Conservation (phyloP, 139 green algal genomes). For the Micractinium sp. region DNA sequence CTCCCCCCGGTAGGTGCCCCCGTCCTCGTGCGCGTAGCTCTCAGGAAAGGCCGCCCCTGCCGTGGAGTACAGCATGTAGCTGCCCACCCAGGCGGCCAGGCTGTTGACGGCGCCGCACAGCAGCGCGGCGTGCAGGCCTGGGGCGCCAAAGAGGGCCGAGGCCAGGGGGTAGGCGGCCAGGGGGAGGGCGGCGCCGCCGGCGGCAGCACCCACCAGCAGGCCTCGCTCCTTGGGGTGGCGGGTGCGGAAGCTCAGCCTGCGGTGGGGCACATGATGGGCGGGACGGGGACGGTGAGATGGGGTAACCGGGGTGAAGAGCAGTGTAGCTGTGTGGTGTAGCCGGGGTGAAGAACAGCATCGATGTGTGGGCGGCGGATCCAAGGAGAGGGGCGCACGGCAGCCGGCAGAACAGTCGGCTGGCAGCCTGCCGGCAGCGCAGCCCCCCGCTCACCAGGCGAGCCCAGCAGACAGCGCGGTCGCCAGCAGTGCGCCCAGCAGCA, state of each 20-base stretch:
- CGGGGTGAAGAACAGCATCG: not conserved
- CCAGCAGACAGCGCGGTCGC: not conserved
- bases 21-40: constrained; percentile 75
- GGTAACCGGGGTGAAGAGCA: not conserved
- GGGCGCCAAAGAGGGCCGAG: constrained; percentile 26
- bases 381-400: not conserved
- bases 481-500: not conserved
- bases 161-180: constrained; percentile 37
- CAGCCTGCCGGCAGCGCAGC: not conserved
- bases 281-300: not conserved
- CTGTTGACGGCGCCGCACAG: constrained; percentile 37
- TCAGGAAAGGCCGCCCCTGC: constrained; percentile 71
- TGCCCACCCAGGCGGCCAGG: constrained; percentile 46
- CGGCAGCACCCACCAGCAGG: constrained; percentile 37
- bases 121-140: constrained; percentile 47
- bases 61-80: constrained; percentile 59
- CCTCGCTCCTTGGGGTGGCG: constrained; percentile 47
- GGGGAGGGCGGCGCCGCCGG: constrained; percentile 31
- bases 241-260: constrained; percentile 18
- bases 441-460: constrained; percentile 17
- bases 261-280: not conserved
- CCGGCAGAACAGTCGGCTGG: too few relatives aligned
- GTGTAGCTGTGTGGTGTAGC: not conserved
- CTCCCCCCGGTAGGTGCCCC: constrained; percentile 79
- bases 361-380: not conserved